A percentile compares a stretch with the other conserved stretches of the same genome.
Conservation (phyloP, 2,329 filamentous ascomycete species). For the Cadophora gregata region DNA sequence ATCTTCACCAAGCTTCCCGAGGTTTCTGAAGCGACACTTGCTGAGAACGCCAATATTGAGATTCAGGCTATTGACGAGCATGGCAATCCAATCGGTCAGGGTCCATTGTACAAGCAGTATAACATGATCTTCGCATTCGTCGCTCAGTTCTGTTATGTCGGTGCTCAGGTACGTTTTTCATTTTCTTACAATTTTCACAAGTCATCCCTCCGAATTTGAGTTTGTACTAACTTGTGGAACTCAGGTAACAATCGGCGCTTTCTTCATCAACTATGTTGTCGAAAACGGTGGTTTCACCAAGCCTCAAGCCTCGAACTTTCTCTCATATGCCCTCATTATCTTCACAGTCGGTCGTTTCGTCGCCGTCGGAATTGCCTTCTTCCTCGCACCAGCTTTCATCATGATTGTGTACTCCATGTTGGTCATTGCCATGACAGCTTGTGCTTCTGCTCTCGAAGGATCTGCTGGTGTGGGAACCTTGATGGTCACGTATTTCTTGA, state of each 20-base stretch:
- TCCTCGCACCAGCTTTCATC: constrained; percentile 54
- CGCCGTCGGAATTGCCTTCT: constrained; percentile 57
- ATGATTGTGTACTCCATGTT: constrained; percentile 68
- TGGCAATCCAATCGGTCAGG: constrained; percentile 49
- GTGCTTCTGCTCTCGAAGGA: constrained; percentile 38
- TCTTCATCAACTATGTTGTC: constrained; percentile 76
- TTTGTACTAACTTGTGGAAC: neutral
- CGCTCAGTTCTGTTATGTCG: constrained; percentile 80
- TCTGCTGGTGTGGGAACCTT: constrained; percentile 64
- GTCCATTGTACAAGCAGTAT: constrained; percentile 74
- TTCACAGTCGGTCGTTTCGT: constrained; percentile 77
- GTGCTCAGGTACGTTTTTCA: constrained; percentile 56
- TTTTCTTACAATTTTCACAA: neutral
- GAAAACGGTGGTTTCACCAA: constrained; percentile 60
- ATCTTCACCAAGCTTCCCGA: constrained; percentile 70
- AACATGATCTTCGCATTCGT: constrained; percentile 77
- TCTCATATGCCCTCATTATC: constrained; percentile 75
- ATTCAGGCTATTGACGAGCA: constrained; percentile 53
- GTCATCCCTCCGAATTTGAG: neutral
- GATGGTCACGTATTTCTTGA: constrained; percentile 77
- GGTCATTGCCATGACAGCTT: constrained; percentile 51
- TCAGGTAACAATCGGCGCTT: constrained; percentile 62
- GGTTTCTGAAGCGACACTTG: constrained; percentile 56
- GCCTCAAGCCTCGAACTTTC: constrained; percentile 66
- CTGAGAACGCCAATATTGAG: constrained; percentile 52